phyloP scores from a whole-genome alignment of 2,329 filamentous ascomycete species.

The Pseudocercospora fuligena region DNA sequence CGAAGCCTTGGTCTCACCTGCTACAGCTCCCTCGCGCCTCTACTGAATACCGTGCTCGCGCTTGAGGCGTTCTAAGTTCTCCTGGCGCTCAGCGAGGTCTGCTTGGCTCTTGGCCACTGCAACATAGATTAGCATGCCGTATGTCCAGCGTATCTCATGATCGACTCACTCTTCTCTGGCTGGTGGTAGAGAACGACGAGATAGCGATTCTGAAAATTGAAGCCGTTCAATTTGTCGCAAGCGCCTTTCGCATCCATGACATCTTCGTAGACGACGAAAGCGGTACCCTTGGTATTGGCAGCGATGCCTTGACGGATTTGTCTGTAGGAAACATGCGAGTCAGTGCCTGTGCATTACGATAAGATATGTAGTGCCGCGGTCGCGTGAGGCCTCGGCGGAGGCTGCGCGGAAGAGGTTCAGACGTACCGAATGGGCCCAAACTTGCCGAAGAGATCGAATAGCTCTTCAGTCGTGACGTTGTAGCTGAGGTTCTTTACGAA shows the following conservation, averaged over 20 bases:
- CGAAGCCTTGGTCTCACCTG: conserved; percentile 35
- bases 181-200: conserved; percentile 83
- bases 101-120: conserved; percentile 66
- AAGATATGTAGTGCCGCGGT: conserved; percentile 10
- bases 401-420: conserved; percentile 22
- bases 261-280: conserved; percentile 99
- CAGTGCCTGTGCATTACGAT: conserved; percentile 15
- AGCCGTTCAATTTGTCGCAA: conserved; percentile 99
- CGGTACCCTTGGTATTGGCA: conserved; percentile 95
- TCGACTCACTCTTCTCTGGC: conserved; percentile 21
- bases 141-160: neutral
- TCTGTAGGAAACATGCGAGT: conserved; percentile 53
- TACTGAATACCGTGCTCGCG: conserved; percentile 98
- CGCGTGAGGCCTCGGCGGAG: neutral
- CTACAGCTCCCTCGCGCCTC: conserved; percentile 39
- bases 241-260: conserved; percentile 98
- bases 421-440: conserved; percentile 91
- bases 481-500: conserved; percentile 99
- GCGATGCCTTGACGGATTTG: conserved; percentile 99
- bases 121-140: conserved; percentile 17
- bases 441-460: conserved; percentile 98
- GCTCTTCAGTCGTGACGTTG: conserved; percentile 96
- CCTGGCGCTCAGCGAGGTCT: conserved; percentile 89
- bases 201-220: conserved; percentile 99
- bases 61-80: conserved; percentile 98